Conservation (phyloP, 257 asterid species). For the Salvia rosmarinus region DNA sequence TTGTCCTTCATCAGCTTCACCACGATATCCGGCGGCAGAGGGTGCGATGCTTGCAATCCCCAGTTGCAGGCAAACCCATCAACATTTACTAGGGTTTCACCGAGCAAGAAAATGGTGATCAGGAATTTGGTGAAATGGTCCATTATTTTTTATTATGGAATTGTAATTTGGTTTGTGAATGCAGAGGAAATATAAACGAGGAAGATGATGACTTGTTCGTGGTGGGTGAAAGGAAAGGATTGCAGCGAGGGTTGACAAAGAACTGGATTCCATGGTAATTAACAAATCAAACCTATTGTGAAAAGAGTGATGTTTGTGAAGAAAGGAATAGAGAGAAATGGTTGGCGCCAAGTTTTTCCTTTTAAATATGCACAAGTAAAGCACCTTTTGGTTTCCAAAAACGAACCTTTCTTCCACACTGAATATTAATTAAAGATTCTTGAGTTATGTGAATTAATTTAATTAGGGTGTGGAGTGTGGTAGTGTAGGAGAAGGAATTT, state of each 20-base stretch:
- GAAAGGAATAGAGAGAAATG: conserved; percentile 73
- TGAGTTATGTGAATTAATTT: neutral
- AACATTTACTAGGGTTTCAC: conserved; percentile 11
- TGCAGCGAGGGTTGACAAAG: conserved; percentile 46
- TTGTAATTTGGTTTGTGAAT: neutral
- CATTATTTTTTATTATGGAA: conserved; percentile 34
- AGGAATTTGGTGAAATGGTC: conserved; percentile 25
- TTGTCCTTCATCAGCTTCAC: conserved; percentile 80
- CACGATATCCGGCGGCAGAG: conserved; percentile 63
- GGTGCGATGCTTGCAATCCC: conserved; percentile 70
- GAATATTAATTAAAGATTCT: neutral
- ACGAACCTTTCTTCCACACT: conserved; percentile 11
- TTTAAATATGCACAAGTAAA: conserved; percentile 42
- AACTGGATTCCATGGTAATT: conserved; percentile 53
- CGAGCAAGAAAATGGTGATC: conserved; percentile 34
- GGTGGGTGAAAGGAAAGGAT: too few species aligned
- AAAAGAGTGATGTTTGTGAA: conserved; percentile 28
- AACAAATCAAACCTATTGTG: too few species aligned
- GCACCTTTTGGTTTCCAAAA: conserved; percentile 35
- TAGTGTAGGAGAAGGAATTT: too few species aligned
- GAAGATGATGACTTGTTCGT: conserved; percentile 22
- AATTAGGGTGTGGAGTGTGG: too few species aligned
- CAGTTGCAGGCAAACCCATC: conserved; percentile 73
- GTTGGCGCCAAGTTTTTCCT: conserved; percentile 41
- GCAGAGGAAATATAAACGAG: conserved; percentile 38